Percentiles rank a stretch among this genome's conserved stretches.
Conservation (phyloP, 202 grass and related monocot species). For the Carex arenaria region DNA sequence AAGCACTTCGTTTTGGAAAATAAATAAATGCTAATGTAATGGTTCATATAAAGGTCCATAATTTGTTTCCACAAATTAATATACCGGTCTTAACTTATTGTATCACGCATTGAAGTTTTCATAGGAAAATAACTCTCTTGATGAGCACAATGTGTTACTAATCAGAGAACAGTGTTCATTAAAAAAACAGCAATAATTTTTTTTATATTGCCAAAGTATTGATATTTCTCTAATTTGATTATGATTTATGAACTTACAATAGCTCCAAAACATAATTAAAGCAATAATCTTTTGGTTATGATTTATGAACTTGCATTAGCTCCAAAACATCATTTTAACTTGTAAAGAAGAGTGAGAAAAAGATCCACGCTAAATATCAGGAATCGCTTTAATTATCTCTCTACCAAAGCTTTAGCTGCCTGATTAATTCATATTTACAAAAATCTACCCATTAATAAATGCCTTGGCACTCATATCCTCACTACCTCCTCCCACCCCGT, state of each 20-base stretch:
- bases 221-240: background rate
- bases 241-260: background rate
- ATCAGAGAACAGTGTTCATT: background rate
- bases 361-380: background rate
- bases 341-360: background rate
- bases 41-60: background rate
- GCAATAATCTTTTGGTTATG: background rate
- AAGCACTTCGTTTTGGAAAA: background rate
- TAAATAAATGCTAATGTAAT: background rate
- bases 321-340: background rate
- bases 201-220: background rate
- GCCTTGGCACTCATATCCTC: background rate
- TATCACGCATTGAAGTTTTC: background rate
- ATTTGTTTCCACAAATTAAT: too few species aligned
- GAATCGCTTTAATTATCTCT: conserved; percentile 1
- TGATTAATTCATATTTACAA: conserved; percentile 23
- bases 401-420: conserved; percentile 1
- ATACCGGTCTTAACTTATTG: background rate
- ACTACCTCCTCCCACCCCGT: background rate
- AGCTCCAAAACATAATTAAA: background rate
- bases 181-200: background rate
- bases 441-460: conserved; percentile 9
- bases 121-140: too few species aligned
- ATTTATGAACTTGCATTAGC: background rate
- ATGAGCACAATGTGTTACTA: background rate